phyloP scores from a whole-genome alignment of 2,329 filamentous ascomycete species.

The Macrophomina phaseolina region DNA sequence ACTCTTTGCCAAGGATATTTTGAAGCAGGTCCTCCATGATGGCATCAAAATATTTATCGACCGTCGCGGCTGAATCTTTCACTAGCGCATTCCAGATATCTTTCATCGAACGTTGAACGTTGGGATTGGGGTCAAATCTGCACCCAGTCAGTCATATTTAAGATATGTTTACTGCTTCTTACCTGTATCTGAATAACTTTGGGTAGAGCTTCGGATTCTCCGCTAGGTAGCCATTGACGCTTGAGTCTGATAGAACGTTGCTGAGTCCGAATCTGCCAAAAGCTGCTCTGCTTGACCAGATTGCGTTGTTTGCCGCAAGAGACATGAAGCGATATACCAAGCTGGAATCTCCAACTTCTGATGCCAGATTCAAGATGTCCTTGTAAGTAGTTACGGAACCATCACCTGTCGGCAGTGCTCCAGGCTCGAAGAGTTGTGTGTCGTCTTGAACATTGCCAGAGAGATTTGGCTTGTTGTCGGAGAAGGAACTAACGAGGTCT shows the following conservation, averaged over 20 bases:
- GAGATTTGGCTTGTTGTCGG: constrained; percentile 70
- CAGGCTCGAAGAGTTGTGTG: constrained; percentile 91
- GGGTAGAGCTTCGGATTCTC: constrained; percentile 94
- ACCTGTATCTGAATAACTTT: constrained; percentile 87
- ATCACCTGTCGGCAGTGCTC: constrained; percentile 86
- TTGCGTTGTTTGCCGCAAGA: constrained; percentile 90
- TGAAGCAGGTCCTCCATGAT: constrained; percentile 88
- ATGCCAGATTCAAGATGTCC: constrained; percentile 93
- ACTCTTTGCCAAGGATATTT: constrained; percentile 88
- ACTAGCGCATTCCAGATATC: constrained; percentile 98
- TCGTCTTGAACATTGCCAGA: constrained; percentile 82
- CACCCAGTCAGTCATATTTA: constrained; percentile 30
- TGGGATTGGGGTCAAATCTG: constrained; percentile 86
- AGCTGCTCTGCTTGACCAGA: constrained; percentile 95
- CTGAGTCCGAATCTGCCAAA: constrained; percentile 94
- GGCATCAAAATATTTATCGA: constrained; percentile 82
- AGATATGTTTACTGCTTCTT: constrained; percentile 2
- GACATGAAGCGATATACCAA: constrained; percentile 99
- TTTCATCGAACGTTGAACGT: constrained; percentile 94
- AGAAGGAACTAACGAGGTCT: constrained; percentile 89
- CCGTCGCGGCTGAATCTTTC: constrained; percentile 77
- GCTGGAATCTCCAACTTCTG: constrained; percentile 93
- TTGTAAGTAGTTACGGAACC: constrained; percentile 95
- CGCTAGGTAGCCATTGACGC: constrained; percentile 67
- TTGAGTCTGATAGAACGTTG: constrained; percentile 86